Conservation (phyloP, 1,284 basidiomycete genomes). For the Paramarasmius palmivorus region DNA sequence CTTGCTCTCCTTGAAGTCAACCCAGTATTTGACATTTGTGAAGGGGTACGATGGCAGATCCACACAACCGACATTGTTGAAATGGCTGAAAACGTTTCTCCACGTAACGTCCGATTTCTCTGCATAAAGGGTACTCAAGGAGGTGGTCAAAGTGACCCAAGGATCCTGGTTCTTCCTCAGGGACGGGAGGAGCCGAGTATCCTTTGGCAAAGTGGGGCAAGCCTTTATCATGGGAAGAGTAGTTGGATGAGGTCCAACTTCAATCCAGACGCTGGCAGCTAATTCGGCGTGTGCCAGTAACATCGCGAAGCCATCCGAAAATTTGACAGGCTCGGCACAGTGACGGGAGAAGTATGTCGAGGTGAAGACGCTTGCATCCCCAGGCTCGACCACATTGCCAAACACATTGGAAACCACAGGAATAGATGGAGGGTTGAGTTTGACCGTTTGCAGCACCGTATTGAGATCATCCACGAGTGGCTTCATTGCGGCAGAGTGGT, state of each 20-base stretch:
- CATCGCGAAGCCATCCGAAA: slow-evolving; percentile 47
- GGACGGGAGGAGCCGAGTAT: slow-evolving; percentile 43
- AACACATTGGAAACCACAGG: slow-evolving; percentile 61
- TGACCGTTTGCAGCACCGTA: slow-evolving; percentile 34
- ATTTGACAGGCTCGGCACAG: slow-evolving; percentile 59
- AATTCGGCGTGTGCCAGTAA: slow-evolving; percentile 32
- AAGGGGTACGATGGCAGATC: slow-evolving; percentile 68
- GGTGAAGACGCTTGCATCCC: slow-evolving; percentile 49
- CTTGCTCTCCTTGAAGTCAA: slow-evolving; percentile 39
- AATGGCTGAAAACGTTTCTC: slow-evolving; percentile 53
- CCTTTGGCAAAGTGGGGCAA: slow-evolving; percentile 32
- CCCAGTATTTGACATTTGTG: slow-evolving; percentile 56
- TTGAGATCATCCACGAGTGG: slow-evolving; percentile 52
- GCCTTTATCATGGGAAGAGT: slow-evolving; percentile 56
- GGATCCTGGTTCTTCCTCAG: slow-evolving; percentile 45
- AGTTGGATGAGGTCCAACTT: slow-evolving; percentile 63
- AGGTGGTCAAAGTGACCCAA: slow-evolving; percentile 43
- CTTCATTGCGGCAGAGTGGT: slow-evolving; percentile 63
- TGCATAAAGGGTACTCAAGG: slow-evolving; percentile 50
- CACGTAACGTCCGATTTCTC: slow-evolving; percentile 46
- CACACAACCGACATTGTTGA: slow-evolving; percentile 38
- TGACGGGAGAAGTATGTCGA: slow-evolving; percentile 59
- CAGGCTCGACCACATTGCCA: slow-evolving; percentile 52
- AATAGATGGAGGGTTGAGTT: slow-evolving; percentile 47
- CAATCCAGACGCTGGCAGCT: slow-evolving; percentile 51